Percentiles rank a stretch among this genome's conserved stretches.
Evolutionary conservation across 2,329 filamentous ascomycete species (phyloP).

Genomic region (Colletotrichum sp.): DNA sequence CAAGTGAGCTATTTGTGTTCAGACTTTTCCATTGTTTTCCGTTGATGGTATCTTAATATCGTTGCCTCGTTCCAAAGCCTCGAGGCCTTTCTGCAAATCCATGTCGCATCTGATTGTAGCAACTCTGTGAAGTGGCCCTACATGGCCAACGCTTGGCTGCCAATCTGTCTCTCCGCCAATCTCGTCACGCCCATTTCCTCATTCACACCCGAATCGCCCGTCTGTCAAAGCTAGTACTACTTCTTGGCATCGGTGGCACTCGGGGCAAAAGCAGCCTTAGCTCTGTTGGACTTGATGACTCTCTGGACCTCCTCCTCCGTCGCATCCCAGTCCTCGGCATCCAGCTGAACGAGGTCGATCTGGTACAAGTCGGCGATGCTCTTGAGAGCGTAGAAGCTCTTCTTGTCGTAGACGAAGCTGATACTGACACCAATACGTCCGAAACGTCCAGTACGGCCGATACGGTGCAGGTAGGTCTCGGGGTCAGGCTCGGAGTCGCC

Average conservation of each 20-base stretch:
- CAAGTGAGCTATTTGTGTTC: neutral
- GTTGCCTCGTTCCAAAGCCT: constrained; percentile 1
- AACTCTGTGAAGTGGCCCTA: neutral
- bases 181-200: neutral
- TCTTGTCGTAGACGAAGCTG: constrained; percentile 88
- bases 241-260: constrained; percentile 41
- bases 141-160: neutral
- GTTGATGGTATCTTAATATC: constrained; percentile 20
- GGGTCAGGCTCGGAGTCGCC: constrained; percentile 85
- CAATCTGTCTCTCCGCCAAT: neutral
- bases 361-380: constrained; percentile 82
- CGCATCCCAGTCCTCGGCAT: constrained; percentile 88
- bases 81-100: neutral
- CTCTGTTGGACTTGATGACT: constrained; percentile 75
- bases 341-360: constrained; percentile 81
- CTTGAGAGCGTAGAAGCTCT: constrained; percentile 79
- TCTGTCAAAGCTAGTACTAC: neutral
- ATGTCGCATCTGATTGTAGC: neutral
- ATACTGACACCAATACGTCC: constrained; percentile 96
- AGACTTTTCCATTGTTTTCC: constrained; percentile 15
- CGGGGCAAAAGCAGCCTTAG: constrained; percentile 59
- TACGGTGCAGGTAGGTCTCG: constrained; percentile 97
- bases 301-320: constrained; percentile 84
- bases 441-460: constrained; percentile 95
- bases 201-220: neutral